Percentiles rank a stretch among this genome's conserved stretches.
phyloP scores from a whole-genome alignment of 106 monocot genomes.

The Allium sativum region DNA sequence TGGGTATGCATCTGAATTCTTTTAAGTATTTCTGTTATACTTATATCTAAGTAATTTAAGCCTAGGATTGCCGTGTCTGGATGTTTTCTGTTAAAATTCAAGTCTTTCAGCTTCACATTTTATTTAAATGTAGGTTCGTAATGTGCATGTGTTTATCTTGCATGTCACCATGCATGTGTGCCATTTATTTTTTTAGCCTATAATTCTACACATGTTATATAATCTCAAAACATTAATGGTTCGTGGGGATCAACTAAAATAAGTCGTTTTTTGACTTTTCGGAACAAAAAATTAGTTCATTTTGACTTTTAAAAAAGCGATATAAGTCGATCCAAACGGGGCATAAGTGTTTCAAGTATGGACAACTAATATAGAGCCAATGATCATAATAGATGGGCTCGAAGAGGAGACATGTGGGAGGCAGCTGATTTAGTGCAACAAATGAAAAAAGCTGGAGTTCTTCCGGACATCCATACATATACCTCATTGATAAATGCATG shows the following conservation, averaged over 20 bases:
- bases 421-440: constrained; percentile 92
- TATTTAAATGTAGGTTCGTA: not conserved
- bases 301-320: no score
- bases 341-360: no score
- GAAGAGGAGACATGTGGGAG: constrained; percentile 99
- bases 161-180: not conserved
- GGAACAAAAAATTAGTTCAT: no score
- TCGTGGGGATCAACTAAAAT: no score
- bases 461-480: constrained; percentile 84
- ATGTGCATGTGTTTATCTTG: not conserved
- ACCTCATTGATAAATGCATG: constrained; percentile 3
- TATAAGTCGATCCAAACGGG: no score
- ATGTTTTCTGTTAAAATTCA: not conserved
- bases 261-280: no score
- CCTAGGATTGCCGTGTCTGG: not conserved
- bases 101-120: not conserved
- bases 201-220: not conserved
- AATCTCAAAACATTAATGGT: not conserved
- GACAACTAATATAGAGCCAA: no score
- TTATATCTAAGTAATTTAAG: not conserved
- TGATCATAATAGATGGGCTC: constrained; percentile 60
- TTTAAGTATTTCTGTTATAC: not conserved
- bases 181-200: not conserved
- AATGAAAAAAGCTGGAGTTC: constrained; percentile 80
- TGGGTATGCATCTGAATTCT: constrained; percentile 33